Evolutionary conservation across 257 asterid species (phyloP), one percentile per base, ranked within the genome.

Genomic region (Nicotiana obtusifolia): DNA sequence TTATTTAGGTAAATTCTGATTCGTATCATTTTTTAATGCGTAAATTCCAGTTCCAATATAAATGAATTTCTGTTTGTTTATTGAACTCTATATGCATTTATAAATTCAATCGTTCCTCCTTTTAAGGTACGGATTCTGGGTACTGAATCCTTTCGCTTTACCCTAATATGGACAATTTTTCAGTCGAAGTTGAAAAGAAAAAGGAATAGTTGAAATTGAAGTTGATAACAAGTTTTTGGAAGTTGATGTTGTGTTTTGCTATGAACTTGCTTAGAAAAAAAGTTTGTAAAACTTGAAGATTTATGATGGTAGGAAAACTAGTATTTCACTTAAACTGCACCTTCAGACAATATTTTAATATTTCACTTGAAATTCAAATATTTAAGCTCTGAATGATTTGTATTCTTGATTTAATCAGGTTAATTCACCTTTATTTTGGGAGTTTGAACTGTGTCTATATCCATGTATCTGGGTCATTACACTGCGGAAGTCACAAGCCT

Each of bases 401-500:
- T 14, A 47, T 28, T 26, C 64, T 62, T 33, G 77, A 53, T 80
- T 57, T 52, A 47, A 57, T 68, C 82, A 83, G 84, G 87, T 59
- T 49, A 24, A 13, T 33, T 41, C 57, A 11, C 71, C 30, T 64
- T 69, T 67, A 60, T 26, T n/a, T 10, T 30, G 17, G 81, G 9
- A 33, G 41, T 22, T 24, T 54, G 57, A 17, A 71, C 17, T 20
- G 71, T 31, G n/a, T 64, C 65, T 83, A 66, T 16, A 83, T 84
- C 85, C 67, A 87, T 87, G 90, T 76, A 13, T 71, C 64, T 81
- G 68, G 89, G 86, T 56, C 81, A 80, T 20, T 83, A 87, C 85
- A 83, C 83, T 83, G 92, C 85, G 19, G 96, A 91, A 88, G 90
- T 91, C 64, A 82, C 84, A 6, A 91, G 91, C 41, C 91, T 91